These are phyloP conservation scores for Fagopyrum esculentum DNA, from an alignment of 148 eudicot genomes.

Conservation along the genomic window DNA sequence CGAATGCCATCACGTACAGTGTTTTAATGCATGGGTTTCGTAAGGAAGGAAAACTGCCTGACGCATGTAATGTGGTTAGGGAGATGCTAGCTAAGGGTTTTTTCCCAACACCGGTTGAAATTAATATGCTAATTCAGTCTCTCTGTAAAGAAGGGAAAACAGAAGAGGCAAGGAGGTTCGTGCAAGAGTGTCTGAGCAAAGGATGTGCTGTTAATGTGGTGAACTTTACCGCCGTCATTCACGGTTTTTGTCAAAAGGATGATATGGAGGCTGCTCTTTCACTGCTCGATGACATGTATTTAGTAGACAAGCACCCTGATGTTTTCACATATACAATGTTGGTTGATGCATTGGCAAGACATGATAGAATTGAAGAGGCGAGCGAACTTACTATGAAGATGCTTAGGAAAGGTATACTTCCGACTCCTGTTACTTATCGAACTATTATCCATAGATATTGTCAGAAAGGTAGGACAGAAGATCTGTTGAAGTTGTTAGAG, in stretches of 20 bases:
- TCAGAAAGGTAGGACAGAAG: slow-evolving; percentile 29
- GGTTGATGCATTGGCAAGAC: slow-evolving; percentile 24
- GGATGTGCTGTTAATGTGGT: slow-evolving; percentile 35
- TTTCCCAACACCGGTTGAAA: slow-evolving; percentile 33
- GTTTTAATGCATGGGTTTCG: slow-evolving; percentile 34
- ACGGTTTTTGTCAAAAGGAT: slow-evolving; percentile 33
- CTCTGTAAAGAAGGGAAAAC: slow-evolving; percentile 31
- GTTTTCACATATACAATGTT: slow-evolving; percentile 28
- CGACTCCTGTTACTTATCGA: slow-evolving; percentile 31
- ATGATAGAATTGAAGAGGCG: slow-evolving; percentile 32
- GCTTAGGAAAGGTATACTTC: slow-evolving; percentile 27
- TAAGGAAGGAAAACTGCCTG: slow-evolving; percentile 27
- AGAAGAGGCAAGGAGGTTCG: slow-evolving; percentile 29
- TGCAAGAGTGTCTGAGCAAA: slow-evolving; percentile 33
- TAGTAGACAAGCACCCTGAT: slow-evolving; percentile 32
- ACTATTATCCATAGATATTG: slow-evolving; percentile 29
- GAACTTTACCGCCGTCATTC: slow-evolving; percentile 33
- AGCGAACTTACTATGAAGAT: slow-evolving; percentile 30
- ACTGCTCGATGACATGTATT: slow-evolving; percentile 39
- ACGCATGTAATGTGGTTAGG: slow-evolving; percentile 26
- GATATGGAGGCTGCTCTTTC: slow-evolving; percentile 30
- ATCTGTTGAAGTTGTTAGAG: slow-evolving; percentile 26
- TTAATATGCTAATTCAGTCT: slow-evolving; percentile 31
- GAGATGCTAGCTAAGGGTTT: slow-evolving; percentile 33
- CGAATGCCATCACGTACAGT: slow-evolving; percentile 32